Base-by-base conservation (phyloP, 2,329 filamentous ascomycete genomes). In the Lojkania enalia region DNA sequence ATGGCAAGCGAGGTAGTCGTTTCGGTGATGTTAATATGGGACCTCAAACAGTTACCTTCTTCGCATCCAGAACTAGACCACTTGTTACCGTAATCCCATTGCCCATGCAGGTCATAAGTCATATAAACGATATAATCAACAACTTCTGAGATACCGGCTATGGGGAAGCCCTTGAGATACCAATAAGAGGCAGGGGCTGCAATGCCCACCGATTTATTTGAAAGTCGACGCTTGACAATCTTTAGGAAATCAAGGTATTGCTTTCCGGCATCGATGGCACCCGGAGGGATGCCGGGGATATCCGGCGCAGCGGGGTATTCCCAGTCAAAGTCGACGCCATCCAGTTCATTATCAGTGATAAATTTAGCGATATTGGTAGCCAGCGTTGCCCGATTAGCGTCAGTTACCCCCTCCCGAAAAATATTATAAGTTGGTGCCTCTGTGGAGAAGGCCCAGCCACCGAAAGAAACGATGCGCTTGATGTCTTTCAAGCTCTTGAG, bases 301-400 rank as follows among this genome's bases (percentile, higher is more conserved):
- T 72, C 69, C 11, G 64, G 55, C 1, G 40, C 59, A 6, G 43
- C 53, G 18, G 60, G 58, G 23, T 76, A 76, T 43, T 75, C 73
- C 75, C 74, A 78, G 51, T 75, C 73, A 35, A 75, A 59, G 27
- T 75, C 72, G 9, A 75, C 37, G 5, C 63, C 64, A 35, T 68
- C 62, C 0, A 67, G 41, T 14, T 46, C 31, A 23, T 65, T 19
- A 2, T 45, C 16, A 0, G 44, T 44, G 9, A 61, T 14, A 31
- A 66, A 65, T 2, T 47, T 35, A 9, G 49, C 48, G 16, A 64
- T 35, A 31, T 53, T 60, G 19, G 29, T 39, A 1, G 54, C 54
- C 2, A 61, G 64, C 13, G 21, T 66, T 7, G 55, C 48, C 1
- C 71, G 59, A 47, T 78, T 77, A 0, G 40, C 62, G 2, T 57